Evolutionary conservation across 208 protist genomes (phyloP).

Genomic region (Phytomonas sp.): DNA sequence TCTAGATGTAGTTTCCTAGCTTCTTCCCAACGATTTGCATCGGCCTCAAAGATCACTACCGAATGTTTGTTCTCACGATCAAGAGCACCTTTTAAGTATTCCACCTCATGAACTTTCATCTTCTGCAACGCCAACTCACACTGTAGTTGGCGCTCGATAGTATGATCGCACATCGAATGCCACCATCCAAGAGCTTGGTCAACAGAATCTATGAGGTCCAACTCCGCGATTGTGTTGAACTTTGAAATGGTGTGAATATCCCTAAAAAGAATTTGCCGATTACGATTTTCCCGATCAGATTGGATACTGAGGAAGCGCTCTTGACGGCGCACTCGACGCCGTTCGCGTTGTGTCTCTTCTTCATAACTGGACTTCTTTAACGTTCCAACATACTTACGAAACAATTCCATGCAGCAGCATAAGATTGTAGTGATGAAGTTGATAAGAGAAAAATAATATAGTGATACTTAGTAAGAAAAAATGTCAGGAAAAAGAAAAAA

Average conservation of each 20-base stretch:
- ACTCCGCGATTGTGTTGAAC: slow-evolving; percentile 26
- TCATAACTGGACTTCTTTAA: slow-evolving; percentile 5
- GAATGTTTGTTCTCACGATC: slow-evolving; percentile 41
- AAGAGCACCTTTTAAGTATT: slow-evolving; percentile 33
- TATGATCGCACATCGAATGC: slow-evolving; percentile 59
- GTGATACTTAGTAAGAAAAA: slow-evolving; percentile 5
- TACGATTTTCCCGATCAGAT: background rate
- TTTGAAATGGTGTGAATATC: slow-evolving; percentile 7
- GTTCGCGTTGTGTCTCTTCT: slow-evolving; percentile 3
- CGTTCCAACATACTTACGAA: background rate
- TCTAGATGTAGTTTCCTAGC: slow-evolving; percentile 19
- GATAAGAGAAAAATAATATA: background rate
- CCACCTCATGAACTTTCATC: slow-evolving; percentile 24
- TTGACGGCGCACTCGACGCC: background rate
- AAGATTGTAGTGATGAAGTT: background rate
- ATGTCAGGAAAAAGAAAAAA: slow-evolving; percentile 8
- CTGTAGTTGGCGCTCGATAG: slow-evolving; percentile 45
- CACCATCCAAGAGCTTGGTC: slow-evolving; percentile 54
- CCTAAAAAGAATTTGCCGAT: background rate
- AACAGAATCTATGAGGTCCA: slow-evolving; percentile 39
- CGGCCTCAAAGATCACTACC: slow-evolving; percentile 34
- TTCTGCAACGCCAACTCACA: slow-evolving; percentile 33
- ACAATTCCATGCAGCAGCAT: background rate
- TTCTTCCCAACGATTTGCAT: slow-evolving; percentile 41
- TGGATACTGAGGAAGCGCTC: background rate